Conservation (phyloP, 140 eudicot species). For the Cichorium intybus region DNA sequence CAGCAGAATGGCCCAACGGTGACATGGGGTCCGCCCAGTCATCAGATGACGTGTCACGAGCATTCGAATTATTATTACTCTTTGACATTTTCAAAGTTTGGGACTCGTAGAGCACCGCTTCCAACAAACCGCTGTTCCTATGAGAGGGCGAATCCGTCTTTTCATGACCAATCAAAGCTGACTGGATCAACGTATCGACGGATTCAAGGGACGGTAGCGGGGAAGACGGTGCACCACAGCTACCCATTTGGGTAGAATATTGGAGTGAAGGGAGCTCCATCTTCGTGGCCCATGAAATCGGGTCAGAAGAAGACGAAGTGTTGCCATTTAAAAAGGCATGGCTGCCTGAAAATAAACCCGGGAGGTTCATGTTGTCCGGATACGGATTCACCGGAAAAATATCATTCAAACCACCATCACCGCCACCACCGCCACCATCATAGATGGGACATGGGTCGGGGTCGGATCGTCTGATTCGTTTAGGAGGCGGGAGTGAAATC, state of each 20-base stretch:
- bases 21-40: constrained; percentile 60
- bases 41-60: constrained; percentile 38
- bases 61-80: constrained; percentile 28
- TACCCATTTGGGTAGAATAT: constrained; percentile 60
- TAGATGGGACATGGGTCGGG: constrained; percentile 29
- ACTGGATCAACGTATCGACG: constrained; percentile 61
- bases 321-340: constrained; percentile 92
- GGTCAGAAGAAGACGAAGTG: constrained; percentile 78
- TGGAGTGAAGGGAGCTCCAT: constrained; percentile 99
- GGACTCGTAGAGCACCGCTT: constrained; percentile 74
- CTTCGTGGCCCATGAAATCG: constrained; percentile 65
- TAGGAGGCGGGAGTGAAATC: constrained; percentile 34
- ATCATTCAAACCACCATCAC: constrained; percentile 30
- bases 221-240: constrained; percentile 67
- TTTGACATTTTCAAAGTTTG: constrained; percentile 47
- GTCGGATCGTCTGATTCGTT: constrained; percentile 49
- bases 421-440: constrained; percentile 32
- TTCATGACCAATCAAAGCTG: constrained; percentile 51
- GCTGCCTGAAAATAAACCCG: constrained; percentile 62
- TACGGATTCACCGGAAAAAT: constrained; percentile 25
- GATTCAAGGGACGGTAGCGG: constrained; percentile 81
- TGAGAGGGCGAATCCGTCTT: constrained; percentile 50
- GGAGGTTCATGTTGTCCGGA: constrained; percentile 32
- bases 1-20: constrained; percentile 68
- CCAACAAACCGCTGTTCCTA: constrained; percentile 72